Evolutionary conservation across 2,329 filamentous ascomycete species (phyloP).

Genomic region (Pseudocercospora macadamiae): DNA sequence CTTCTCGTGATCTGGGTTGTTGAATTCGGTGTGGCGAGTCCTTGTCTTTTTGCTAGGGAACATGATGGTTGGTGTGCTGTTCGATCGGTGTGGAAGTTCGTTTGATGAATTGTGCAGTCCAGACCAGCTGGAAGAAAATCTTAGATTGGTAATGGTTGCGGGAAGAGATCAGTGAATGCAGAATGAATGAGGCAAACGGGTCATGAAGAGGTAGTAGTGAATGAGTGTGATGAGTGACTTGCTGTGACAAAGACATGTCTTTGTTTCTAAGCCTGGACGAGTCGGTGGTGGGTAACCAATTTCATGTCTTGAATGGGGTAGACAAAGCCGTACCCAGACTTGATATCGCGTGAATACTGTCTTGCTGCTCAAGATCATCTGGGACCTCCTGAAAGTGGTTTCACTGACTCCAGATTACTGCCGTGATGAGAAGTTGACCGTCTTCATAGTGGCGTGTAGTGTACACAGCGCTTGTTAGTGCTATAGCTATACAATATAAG

Average conservation of each 20-base stretch:
- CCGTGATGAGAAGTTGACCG: not conserved
- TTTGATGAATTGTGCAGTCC: not conserved
- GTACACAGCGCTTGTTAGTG: not conserved
- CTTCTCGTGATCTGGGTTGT: not conserved
- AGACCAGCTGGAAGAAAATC: not conserved
- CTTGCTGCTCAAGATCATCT: not conserved
- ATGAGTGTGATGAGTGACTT: not conserved
- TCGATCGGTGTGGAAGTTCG: not conserved
- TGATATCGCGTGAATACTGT: not conserved
- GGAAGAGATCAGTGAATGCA: not conserved
- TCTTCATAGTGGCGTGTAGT: not conserved
- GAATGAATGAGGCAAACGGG: not conserved
- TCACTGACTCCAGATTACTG: too few species aligned
- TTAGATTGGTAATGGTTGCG: not conserved
- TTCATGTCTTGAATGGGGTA: not conserved
- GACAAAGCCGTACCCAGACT: not conserved
- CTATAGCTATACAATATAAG: not conserved
- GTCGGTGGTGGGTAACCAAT: not conserved
- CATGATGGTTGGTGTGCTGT: not conserved
- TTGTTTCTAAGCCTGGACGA: slow-evolving; percentile 2
- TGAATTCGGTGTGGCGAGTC: not conserved
- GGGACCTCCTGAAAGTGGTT: too few species aligned
- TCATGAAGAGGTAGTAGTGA: not conserved
- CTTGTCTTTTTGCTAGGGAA: not conserved
- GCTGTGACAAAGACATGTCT: not conserved